Evolutionary conservation across 2,329 filamentous ascomycete species (phyloP), one percentile per base, ranked within the genome.

Genomic region (Botrytis galanthina): DNA sequence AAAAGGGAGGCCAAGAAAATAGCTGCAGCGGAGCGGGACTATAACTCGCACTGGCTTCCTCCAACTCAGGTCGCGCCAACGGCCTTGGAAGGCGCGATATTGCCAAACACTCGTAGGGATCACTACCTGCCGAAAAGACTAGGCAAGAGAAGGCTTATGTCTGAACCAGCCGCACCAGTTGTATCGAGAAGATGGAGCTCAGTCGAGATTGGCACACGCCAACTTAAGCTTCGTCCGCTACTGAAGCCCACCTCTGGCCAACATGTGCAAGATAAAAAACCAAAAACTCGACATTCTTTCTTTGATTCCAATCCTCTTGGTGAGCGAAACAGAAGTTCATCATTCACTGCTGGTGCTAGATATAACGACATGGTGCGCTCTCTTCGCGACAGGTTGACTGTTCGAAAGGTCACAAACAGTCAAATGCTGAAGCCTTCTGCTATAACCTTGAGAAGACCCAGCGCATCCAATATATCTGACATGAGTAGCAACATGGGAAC

Each of bases 141-240:
- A 16, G 44, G 39, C 44, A 70, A n/a, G 35, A 29, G 35, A 29
- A 61, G 35, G 14, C 48, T 74, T 18, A 74, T 60, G 62, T 68
- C 73, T 32, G 54, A 46, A 7, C 67, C 73, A 32, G 54, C 62
- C 22, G 66, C 60, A 32, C 71, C 74, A 26, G n/a, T 74, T 42
- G 32, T 76, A 5, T 69, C 72, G 3, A 75, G 78, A 72, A 75
- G 78, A 59, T 79, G 78, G 78, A 79, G 78, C 46, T 79, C 77
- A 18, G 75, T 79, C 26, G 77, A 78, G 70, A 70, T 78, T 57
- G 75, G 74, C 26, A 70, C 76, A 20, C 72, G 75, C 61, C 35
- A 67, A n/a, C 29, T 51, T 18, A 72, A 62, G 66, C 32, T 72
- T 26, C 51, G 67, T 37, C 46, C 63, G 3, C 16, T 54, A 35